These are phyloP conservation scores for Tremella mesenterica DNA, from an alignment of 768 basidiomycete species.

Conservation along the genomic window DNA sequence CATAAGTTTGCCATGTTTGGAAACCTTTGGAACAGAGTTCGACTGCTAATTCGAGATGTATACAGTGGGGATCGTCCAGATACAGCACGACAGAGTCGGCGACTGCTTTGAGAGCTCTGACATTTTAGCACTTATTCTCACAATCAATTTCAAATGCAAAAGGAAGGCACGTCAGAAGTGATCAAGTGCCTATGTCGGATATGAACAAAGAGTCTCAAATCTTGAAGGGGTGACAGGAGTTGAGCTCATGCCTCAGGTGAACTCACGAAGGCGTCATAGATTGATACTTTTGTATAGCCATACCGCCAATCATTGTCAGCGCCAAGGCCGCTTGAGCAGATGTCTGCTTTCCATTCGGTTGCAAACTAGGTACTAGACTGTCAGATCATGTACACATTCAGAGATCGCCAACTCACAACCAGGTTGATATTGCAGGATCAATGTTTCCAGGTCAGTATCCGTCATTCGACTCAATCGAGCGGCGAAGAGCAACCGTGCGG, in stretches of 20 bases:
- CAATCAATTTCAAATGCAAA: not conserved
- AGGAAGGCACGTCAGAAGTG: too few relatives aligned
- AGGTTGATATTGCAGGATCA: constrained; percentile 50
- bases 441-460: constrained; percentile 56
- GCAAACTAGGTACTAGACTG: constrained; percentile 44
- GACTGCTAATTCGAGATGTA: constrained; percentile 64
- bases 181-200: too few relatives aligned
- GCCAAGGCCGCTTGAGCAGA: constrained; percentile 58
- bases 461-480: constrained; percentile 59
- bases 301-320: constrained; percentile 69
- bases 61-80: constrained; percentile 58
- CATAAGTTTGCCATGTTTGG: constrained; percentile 85
- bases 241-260: too few relatives aligned
- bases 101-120: constrained; percentile 69
- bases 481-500: constrained; percentile 70
- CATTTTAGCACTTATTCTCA: too few relatives aligned
- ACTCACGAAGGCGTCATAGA: constrained; percentile 63
- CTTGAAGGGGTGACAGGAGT: too few relatives aligned
- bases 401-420: constrained; percentile 10
- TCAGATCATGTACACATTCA: not conserved
- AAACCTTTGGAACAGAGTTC: constrained; percentile 88
- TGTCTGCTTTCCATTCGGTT: constrained; percentile 57
- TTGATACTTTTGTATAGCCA: constrained; percentile 71
- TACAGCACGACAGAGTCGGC: constrained; percentile 72
- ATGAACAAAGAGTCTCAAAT: too few relatives aligned